Evolutionary conservation across 345 rosid genomes (phyloP).

Genomic region (Hypericum androsaemum): DNA sequence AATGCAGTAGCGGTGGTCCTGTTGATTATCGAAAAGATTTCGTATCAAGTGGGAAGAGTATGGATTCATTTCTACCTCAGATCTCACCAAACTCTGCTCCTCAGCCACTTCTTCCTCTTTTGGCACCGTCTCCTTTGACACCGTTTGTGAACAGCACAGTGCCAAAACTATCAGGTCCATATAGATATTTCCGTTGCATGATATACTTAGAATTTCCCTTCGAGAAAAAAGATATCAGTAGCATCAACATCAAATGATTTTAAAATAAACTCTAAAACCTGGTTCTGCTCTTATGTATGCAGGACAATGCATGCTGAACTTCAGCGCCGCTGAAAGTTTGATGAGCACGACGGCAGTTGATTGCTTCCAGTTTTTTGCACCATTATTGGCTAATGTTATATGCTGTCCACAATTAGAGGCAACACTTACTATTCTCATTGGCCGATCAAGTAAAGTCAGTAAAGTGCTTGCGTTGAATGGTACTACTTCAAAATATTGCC

Average conservation of each 20-base stretch:
- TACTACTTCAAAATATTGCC: slow-evolving; percentile 58
- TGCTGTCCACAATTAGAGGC: slow-evolving; percentile 96
- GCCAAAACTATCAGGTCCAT: slow-evolving; percentile 78
- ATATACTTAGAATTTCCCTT: background rate
- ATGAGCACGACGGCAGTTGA: slow-evolving; percentile 72
- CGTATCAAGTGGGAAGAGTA: slow-evolving; percentile 12
- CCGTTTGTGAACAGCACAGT: slow-evolving; percentile 58
- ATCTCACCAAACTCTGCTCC: slow-evolving; percentile 63
- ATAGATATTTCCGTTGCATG: slow-evolving; percentile 7
- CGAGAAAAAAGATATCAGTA: no score
- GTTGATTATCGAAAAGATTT: slow-evolving; percentile 12
- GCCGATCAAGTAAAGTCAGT: slow-evolving; percentile 61
- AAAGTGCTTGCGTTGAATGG: slow-evolving; percentile 59
- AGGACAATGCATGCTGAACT: slow-evolving; percentile 74
- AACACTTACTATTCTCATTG: slow-evolving; percentile 61
- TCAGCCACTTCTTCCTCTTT: slow-evolving; percentile 79
- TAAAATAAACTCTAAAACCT: background rate
- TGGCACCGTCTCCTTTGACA: slow-evolving; percentile 83
- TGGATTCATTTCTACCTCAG: slow-evolving; percentile 45
- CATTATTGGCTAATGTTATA: slow-evolving; percentile 76
- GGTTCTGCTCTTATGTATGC: slow-evolving; percentile 9
- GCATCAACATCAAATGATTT: slow-evolving; percentile 5
- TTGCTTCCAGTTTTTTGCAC: slow-evolving; percentile 72
- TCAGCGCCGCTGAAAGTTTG: slow-evolving; percentile 56
- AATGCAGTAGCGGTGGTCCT: slow-evolving; percentile 21